Evolutionary conservation across 192 early-diverging fungal genomes (phyloP).

Genomic region (Funneliformis geosporum): DNA sequence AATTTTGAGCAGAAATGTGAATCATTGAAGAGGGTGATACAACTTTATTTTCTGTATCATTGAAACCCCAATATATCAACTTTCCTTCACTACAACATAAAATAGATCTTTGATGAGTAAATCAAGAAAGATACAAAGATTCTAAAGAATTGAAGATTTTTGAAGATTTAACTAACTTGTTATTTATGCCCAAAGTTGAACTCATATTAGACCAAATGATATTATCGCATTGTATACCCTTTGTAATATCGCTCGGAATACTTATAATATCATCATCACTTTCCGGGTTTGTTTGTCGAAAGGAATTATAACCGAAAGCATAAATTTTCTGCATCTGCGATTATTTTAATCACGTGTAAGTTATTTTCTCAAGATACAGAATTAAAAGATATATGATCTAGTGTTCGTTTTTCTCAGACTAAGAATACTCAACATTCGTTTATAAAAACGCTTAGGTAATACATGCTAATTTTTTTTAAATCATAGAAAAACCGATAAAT

Average conservation of each 20-base stretch:
- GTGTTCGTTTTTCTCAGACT: not conserved
- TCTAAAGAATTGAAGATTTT: too few species aligned
- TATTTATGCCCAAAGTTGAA: not conserved
- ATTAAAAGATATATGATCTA: not conserved
- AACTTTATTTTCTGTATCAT: not conserved
- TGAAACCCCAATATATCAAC: conserved; percentile 1
- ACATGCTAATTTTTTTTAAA: not conserved
- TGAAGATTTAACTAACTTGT: not conserved
- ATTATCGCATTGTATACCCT: not conserved
- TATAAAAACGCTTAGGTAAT: not conserved
- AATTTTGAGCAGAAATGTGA: not conserved
- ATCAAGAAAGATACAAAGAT: not conserved
- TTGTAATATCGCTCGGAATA: conserved; percentile 17
- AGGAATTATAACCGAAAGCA: conserved; percentile 18
- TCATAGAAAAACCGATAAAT: not conserved
- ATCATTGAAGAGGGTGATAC: not conserved
- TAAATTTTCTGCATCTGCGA: not conserved
- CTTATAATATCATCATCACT: conserved; percentile 7
- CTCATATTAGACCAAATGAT: conserved; percentile 29
- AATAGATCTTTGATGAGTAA: not conserved
- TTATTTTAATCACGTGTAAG: not conserved
- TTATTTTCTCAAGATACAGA: not conserved
- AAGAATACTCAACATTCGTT: not conserved
- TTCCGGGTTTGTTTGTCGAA: conserved; percentile 4
- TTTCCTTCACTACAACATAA: not conserved